Percentiles rank a stretch among this genome's conserved stretches.
Conservation (phyloP, 1,139 yeast species). For the Taphrina flavorubra region DNA sequence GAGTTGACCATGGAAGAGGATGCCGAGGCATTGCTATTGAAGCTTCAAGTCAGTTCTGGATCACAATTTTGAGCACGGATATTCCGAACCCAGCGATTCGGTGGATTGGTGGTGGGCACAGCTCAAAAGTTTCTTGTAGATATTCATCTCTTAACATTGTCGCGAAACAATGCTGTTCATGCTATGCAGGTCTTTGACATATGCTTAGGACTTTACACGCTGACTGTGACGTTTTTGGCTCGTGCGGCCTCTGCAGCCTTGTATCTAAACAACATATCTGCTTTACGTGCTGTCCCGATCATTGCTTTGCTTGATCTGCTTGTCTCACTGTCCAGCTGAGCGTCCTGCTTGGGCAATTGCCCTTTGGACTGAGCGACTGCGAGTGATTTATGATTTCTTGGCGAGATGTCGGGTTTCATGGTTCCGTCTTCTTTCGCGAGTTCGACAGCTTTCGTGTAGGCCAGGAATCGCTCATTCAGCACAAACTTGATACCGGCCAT, state of each 20-base stretch:
- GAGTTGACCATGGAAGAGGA: conserved; percentile 12
- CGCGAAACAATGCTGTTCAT: neutral
- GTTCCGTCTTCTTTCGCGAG: conserved; percentile 39
- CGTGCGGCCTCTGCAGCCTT: conserved; percentile 20
- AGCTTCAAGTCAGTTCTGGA: conserved; percentile 8
- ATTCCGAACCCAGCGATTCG: neutral
- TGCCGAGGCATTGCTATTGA: conserved; percentile 2
- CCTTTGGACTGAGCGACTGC: neutral
- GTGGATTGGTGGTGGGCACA: too few species aligned
- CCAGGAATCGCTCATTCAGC: conserved; percentile 42
- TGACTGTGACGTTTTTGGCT: neutral
- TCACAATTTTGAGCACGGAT: neutral
- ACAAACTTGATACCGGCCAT: conserved; percentile 45
- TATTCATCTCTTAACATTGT: too few species aligned
- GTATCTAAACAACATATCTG: conserved; percentile 7
- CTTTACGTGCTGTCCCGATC: conserved; percentile 7
- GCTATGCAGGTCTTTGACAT: conserved; percentile 4
- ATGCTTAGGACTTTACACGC: neutral
- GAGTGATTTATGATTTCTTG: conserved; percentile 1
- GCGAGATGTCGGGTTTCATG: neutral
- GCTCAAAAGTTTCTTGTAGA: too few species aligned
- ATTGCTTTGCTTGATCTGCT: neutral
- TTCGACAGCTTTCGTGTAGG: conserved; percentile 42
- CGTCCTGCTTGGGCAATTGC: neutral
- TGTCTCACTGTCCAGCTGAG: neutral